Conservation (phyloP, 1,284 basidiomycete species). For the Dichomitus squalens region DNA sequence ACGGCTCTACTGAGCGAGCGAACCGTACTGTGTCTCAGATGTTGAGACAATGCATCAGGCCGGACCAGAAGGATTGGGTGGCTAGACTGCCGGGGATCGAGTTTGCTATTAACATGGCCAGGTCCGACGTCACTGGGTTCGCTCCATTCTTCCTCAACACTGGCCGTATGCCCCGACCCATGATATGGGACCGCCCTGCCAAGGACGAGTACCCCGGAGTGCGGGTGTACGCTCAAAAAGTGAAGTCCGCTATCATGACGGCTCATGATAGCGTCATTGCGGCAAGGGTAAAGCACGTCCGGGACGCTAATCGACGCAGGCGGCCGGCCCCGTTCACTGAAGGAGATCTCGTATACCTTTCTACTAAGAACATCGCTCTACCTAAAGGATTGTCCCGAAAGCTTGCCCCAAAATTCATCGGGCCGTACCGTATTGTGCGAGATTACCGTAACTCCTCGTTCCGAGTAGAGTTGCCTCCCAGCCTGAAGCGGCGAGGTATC, state of each 20-base stretch:
- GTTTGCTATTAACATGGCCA: conserved; percentile 18
- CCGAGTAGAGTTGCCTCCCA: conserved; percentile 29
- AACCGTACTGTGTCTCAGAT: conserved; percentile 9
- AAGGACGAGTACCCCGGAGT: conserved; percentile 18
- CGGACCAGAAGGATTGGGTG: conserved; percentile 8
- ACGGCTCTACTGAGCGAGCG: conserved; percentile 39
- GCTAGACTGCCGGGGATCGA: conserved; percentile 2
- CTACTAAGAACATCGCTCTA: conserved; percentile 34
- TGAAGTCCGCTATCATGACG: conserved; percentile 4
- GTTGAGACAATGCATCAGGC: conserved; percentile 6
- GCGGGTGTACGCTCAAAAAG: conserved; percentile 16
- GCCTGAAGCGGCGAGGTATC: conserved; percentile 28
- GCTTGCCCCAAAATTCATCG: conserved; percentile 32
- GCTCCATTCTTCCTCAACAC: conserved; percentile 33
- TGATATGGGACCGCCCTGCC: conserved; percentile 11
- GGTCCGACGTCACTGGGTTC: conserved; percentile 34
- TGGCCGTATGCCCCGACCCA: conserved; percentile 18
- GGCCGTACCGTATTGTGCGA: conserved; percentile 17
- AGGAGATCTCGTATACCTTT: conserved; percentile 38
- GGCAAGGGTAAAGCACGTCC: conserved; percentile 16
- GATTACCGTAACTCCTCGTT: conserved; percentile 20
- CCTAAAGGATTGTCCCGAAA: conserved; percentile 26
- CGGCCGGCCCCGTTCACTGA: conserved; percentile 9
- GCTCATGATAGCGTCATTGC: conserved; percentile 29
- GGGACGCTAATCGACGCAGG: conserved; percentile 22